Base-by-base conservation (phyloP, 78 protist species). In the Dictyostelium firmibasis region DNA sequence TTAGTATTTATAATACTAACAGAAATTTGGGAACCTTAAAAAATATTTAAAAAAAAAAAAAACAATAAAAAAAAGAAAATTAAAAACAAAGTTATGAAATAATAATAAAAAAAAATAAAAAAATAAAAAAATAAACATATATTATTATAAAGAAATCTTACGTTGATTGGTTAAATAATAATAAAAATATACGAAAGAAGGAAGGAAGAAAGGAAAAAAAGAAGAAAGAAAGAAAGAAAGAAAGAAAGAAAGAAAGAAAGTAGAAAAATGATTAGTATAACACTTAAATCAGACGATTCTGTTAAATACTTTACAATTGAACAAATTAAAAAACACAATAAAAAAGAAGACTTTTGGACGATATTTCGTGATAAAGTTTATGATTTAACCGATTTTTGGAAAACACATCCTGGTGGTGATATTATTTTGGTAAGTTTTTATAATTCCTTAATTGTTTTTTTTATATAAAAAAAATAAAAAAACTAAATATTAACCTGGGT, bases 371-470 rank as follows among this genome's bases (percentile, higher is more conserved):
- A 92, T 74, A 94, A 89, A 50, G 98, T 96, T 27, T 97, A 96
- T 83, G 97, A 97, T 62, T 85, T 97, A 10, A 94, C 98, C n/a
- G 16, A 44, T 35, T 97, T 95, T 82, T 62, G 92, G 16, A 60
- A 85, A 4, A 87, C 92, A 64, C 98, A 97, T 83, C 98, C 98
- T 4, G 98, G 98, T 47, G 98, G 98, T 4, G 91, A 85, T 64
- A 96, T 94, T 23, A 96, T 96, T 44, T 41, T 92, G 85, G 93
- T 83, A 47, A 69, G 86, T 35, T 9, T 23, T 53, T 41, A n/a
- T n/a, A n/a, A n/a, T n/a, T n/a, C n/a, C n/a, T n/a, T n/a, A n/a
- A n/a, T n/a, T n/a, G n/a, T 41, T 41, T 75, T 35, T 60, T 13
- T 23, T 23, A 7, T 20, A 7, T 35, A 36, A 75, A 33, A 6